Evolutionary conservation across 371 early-diverging fungal genomes (phyloP).

Genomic region (Blyttiomyces sp.): DNA sequence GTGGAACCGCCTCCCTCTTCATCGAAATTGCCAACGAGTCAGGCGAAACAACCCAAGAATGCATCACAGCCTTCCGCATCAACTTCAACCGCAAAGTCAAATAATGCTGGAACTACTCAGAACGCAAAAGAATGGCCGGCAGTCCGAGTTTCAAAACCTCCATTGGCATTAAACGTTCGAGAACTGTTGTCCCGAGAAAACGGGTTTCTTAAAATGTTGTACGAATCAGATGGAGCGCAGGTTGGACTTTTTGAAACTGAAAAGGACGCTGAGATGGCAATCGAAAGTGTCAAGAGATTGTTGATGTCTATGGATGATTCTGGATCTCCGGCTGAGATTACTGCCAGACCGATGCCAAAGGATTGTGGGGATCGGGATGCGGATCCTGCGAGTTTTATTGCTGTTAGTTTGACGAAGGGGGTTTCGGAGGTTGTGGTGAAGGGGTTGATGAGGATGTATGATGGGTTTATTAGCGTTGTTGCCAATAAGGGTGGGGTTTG

Average conservation of each 20-base stretch:
- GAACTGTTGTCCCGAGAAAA: constrained; percentile 7
- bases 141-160: not conserved
- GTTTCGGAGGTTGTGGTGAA: not conserved
- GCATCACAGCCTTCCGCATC: not conserved
- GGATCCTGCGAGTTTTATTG: constrained; percentile 2
- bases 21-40: not conserved
- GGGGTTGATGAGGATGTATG: not conserved
- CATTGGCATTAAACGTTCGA: not conserved
- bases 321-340: not conserved
- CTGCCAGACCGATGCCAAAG: not conserved
- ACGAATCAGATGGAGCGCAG: not conserved
- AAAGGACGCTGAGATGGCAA: not conserved
- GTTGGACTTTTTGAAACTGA: constrained; percentile 11
- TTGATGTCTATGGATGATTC: not conserved
- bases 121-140: constrained; percentile 8
- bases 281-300: not conserved
- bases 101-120: not conserved
- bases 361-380: not conserved
- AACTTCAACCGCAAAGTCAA: not conserved
- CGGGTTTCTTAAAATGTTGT: constrained; percentile 5
- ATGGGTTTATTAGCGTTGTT: not conserved
- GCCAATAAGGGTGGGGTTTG: not conserved
- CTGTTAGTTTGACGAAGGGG: not conserved
- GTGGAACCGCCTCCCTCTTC: not conserved
- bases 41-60: not conserved